A percentile compares a stretch with the other conserved stretches of the same genome.
phyloP scores from a whole-genome alignment of 352 stramenopile species.

The Blastocystis sp. region DNA sequence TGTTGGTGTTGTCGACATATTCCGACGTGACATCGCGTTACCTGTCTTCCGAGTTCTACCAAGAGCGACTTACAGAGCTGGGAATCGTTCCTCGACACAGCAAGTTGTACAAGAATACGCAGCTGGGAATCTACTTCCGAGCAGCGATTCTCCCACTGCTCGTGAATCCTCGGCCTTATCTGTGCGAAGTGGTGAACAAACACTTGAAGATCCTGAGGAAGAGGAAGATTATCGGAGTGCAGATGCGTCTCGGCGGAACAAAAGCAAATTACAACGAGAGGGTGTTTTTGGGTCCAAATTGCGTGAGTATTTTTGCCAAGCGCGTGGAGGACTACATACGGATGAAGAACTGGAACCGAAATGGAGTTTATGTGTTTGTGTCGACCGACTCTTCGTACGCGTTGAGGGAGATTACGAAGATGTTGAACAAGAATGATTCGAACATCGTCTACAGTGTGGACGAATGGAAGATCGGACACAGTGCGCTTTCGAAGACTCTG shows the following conservation, averaged over 20 bases:
- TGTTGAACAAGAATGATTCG: background rate
- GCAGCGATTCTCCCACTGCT: background rate
- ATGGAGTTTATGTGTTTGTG: slow-evolving; percentile 37
- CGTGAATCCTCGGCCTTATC: background rate
- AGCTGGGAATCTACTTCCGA: background rate
- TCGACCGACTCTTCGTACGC: slow-evolving; percentile 27
- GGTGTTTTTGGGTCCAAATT: background rate
- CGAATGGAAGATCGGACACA: slow-evolving; percentile 50
- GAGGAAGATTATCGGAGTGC: background rate
- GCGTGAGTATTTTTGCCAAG: background rate
- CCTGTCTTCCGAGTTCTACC: background rate
- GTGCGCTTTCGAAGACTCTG: background rate
- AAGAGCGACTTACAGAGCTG: background rate
- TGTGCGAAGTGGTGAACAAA: slow-evolving; percentile 28
- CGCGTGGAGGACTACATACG: background rate
- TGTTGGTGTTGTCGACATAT: background rate
- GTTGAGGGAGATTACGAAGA: background rate
- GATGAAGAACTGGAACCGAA: background rate
- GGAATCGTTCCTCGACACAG: background rate
- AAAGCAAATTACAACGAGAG: slow-evolving; percentile 11
- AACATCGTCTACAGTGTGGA: slow-evolving; percentile 2
- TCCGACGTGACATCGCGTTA: background rate
- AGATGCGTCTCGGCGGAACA: slow-evolving; percentile 20
- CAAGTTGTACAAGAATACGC: background rate
- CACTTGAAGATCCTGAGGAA: background rate